A percentile compares a stretch with the other conserved stretches of the same genome.
phyloP scores from a whole-genome alignment of 192 early-diverging fungal species.

The Coemansia umbellata region DNA sequence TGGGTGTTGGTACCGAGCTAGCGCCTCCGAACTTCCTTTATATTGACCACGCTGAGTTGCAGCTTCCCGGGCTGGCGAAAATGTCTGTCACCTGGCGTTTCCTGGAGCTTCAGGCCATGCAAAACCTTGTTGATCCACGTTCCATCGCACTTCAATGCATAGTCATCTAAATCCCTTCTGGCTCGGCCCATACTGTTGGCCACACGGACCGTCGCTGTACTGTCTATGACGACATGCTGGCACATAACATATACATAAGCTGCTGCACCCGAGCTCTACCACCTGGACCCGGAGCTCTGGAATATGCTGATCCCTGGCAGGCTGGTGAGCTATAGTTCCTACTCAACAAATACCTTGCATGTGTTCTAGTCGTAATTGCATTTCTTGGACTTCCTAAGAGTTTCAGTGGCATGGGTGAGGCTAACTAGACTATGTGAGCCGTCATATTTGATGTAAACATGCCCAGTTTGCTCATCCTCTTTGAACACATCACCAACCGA shows the following conservation, averaged over 20 bases:
- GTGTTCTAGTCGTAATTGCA: conserved; percentile 16
- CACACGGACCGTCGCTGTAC: not conserved
- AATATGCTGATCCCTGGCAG: conserved; percentile 5
- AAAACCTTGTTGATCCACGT: no score
- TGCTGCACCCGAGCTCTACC: conserved; percentile 5
- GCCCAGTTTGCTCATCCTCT: no score
- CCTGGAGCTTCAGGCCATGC: no score
- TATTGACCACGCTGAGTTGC: not conserved
- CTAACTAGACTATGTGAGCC: no score
- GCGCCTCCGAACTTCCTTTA: no score
- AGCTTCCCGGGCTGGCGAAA: no score
- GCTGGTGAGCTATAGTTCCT: not conserved
- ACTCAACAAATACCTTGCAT: conserved; percentile 6
- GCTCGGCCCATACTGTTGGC: conserved; percentile 4
- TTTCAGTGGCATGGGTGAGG: no score
- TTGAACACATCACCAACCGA: no score
- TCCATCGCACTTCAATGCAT: no score
- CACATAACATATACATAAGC: not conserved
- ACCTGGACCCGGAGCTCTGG: conserved; percentile 7
- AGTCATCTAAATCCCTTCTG: no score
- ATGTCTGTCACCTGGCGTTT: no score
- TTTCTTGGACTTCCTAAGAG: not conserved
- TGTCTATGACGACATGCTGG: conserved; percentile 24
- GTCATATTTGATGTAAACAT: no score
- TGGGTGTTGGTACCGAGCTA: conserved; percentile 9